Evolutionary conservation across 2,329 filamentous ascomycete genomes (phyloP), one percentile per base, ranked within the genome.

Genomic region (Microdochium paspali): DNA sequence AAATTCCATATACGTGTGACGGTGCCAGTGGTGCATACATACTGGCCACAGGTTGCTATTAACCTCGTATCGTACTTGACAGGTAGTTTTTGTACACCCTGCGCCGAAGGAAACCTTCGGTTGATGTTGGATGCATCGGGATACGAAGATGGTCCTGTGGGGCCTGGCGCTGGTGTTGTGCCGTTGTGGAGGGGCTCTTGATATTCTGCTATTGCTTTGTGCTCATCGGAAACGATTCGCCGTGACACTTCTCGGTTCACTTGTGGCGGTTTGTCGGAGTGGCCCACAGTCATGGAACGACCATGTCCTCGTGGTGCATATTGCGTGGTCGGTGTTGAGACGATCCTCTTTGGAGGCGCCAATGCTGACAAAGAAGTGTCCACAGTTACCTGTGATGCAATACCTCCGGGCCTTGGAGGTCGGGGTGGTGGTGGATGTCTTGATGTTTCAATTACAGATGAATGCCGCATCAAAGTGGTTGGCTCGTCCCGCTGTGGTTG

Each of bases 1-100:
- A 95, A 66, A 61, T 84, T 91, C 90, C 93, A 98, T 0, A 90
- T 87, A 51, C 88, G 80, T 1, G 91, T 97, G 51, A 93, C 74
- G 53, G 87, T 85, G 4, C 91, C 93, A 15, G 86, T 88, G 0
- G 90, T 91, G 61, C 89, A 95, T 7, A 93, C 82, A 54, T 85
- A 83, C 53, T 90, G 84, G 7, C 93, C 93, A 61, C 88, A 96
- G 2, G 95, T 82, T 52, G 93, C 90, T 60, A 96, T 83, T 25
- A 90, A 72, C 39, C 89, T 83, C 4, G 88, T 87, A 53, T 97
- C 93, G 55, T 95, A 93, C 56, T 88, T 90, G 3, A 87, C 90
- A 25, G 77, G 53, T 91, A 86, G 46, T 76, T 76, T n/a, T 79
- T 77, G 0, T 86, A 84, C 39, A 82, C 76, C 56, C 82, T 85